phyloP scores from a whole-genome alignment of 139 green algal genomes.

The Chlamydomonas asymmetrica region DNA sequence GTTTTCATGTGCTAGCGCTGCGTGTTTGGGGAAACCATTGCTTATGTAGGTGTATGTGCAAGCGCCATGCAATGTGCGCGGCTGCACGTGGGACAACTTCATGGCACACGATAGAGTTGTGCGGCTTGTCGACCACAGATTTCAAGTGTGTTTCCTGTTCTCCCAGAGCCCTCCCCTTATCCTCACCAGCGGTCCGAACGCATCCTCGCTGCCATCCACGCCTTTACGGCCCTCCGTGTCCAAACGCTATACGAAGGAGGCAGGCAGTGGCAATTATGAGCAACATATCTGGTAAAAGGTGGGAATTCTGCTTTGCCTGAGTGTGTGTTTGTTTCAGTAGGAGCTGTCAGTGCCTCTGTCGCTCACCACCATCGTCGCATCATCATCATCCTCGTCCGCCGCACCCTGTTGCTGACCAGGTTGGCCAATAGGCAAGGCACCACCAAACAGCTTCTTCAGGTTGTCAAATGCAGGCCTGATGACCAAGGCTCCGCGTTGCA shows the following conservation, averaged over 20 bases:
- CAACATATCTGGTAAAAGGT: background rate
- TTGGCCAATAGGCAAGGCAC: no score
- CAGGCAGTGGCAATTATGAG: no score
- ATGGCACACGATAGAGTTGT: background rate
- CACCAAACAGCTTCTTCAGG: slow-evolving; percentile 7
- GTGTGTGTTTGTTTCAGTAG: background rate
- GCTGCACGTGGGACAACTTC: no score
- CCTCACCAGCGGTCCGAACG: slow-evolving; percentile 21
- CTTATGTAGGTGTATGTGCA: background rate
- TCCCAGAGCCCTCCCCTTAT: background rate
- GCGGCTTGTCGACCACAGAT: background rate
- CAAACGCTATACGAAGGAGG: slow-evolving; percentile 2
- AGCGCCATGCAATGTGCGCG: no score
- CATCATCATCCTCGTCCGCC: no score
- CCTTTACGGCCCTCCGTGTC: slow-evolving; percentile 11
- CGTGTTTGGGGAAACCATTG: background rate
- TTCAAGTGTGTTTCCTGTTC: background rate
- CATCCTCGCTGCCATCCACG: slow-evolving; percentile 5
- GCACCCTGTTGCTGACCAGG: no score
- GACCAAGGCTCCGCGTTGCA: no score
- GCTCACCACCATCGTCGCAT: no score
- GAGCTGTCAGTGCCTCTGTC: background rate
- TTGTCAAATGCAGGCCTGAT: no score
- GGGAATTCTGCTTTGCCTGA: background rate
- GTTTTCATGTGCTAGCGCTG: background rate